Percentiles rank a stretch among this genome's conserved stretches.
These are phyloP conservation scores for Aspergillus udagawae DNA, from an alignment of 2,329 filamentous ascomycete species.

Conservation along the genomic window DNA sequence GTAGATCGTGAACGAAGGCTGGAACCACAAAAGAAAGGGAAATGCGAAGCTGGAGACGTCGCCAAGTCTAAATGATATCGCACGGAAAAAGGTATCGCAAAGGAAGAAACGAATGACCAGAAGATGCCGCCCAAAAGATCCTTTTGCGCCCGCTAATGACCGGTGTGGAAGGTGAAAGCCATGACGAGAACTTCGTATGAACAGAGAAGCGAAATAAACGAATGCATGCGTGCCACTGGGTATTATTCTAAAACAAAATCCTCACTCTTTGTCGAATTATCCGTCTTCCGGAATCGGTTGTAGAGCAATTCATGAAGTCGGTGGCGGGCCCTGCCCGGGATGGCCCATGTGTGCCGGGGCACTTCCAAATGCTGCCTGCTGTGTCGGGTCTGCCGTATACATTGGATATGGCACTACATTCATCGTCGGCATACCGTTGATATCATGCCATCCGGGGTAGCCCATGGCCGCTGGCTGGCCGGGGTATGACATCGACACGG, in stretches of 20 bases:
- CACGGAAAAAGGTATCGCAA: constrained; percentile 4
- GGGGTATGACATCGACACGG: constrained; percentile 29
- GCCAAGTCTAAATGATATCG: not conserved
- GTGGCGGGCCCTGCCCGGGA: constrained; percentile 23
- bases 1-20: not conserved
- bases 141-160: constrained; percentile 38
- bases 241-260: constrained; percentile 10
- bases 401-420: constrained; percentile 32
- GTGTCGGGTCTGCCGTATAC: constrained; percentile 24
- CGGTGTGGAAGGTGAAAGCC: constrained; percentile 27
- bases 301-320: constrained; percentile 15
- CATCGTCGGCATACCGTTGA: constrained; percentile 27
- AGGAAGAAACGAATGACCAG: constrained; percentile 14
- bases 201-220: constrained; percentile 7
- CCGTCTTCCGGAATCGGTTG: not conserved
- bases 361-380: constrained; percentile 24
- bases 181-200: constrained; percentile 18
- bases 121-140: constrained; percentile 29
- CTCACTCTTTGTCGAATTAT: not conserved
- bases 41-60: not conserved
- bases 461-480: constrained; percentile 25
- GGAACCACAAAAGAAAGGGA: not conserved
- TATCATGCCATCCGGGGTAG: constrained; percentile 26
- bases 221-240: constrained; percentile 10
- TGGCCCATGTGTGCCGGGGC: constrained; percentile 29